Conservation (phyloP, 768 basidiomycete genomes). For the Macrolepiota fuliginosa region DNA sequence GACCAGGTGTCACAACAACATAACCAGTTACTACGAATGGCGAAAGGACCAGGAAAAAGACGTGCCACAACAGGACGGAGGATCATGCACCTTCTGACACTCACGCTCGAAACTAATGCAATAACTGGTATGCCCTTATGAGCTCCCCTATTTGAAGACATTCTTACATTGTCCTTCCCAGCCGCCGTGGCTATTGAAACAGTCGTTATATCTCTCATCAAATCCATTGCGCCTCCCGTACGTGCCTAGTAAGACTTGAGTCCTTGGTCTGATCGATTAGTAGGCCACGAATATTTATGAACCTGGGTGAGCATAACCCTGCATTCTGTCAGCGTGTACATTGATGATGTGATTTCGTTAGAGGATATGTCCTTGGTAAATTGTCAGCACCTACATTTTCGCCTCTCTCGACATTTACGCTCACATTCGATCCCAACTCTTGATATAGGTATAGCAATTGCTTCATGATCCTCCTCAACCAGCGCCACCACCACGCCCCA, state of each 20-base stretch:
- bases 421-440: too few species aligned
- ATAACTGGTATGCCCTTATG: neutral
- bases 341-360: neutral
- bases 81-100: neutral
- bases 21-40: neutral
- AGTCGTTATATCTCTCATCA: neutral
- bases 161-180: neutral
- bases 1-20: neutral
- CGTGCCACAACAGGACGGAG: neutral
- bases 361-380: neutral
- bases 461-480: neutral
- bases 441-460: neutral
- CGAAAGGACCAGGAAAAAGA: neutral
- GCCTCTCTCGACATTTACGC: too few species aligned
- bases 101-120: neutral
- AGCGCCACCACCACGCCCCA: neutral
- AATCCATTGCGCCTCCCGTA: neutral
- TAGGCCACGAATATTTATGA: neutral
- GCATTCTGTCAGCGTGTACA: too few species aligned
- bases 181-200: neutral
- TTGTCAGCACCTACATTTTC: neutral
- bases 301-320: neutral
- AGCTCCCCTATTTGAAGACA: neutral
- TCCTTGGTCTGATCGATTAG: neutral
- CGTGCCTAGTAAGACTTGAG: neutral